Conservation (phyloP, 306 rosid species). For the Glycyrrhiza uralensis region DNA sequence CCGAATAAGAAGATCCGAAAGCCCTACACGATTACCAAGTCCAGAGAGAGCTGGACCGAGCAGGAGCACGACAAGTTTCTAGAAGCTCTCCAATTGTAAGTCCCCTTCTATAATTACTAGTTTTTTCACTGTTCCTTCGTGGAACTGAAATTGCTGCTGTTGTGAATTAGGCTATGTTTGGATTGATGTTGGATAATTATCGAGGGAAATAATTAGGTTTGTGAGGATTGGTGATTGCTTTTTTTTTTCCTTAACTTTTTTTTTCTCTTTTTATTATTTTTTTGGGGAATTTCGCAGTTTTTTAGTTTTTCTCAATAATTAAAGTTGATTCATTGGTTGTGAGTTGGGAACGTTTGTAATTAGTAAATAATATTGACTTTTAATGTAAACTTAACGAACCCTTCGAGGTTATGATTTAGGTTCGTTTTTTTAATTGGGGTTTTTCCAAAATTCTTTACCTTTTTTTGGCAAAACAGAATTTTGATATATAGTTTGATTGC, state of each 20-base stretch:
- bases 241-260: too few species aligned
- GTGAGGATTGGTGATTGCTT: not conserved
- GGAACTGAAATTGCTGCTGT: not conserved
- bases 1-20: constrained; percentile 78
- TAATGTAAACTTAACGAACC: not conserved
- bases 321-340: not conserved
- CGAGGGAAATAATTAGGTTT: not conserved
- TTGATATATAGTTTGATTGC: not conserved
- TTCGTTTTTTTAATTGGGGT: not conserved
- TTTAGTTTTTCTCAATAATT: not conserved
- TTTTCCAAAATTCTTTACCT: not conserved
- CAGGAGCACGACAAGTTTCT: constrained; percentile 98
- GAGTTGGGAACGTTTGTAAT: not conserved
- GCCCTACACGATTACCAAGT: constrained; percentile 86
- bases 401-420: not conserved
- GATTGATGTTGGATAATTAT: not conserved
- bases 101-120: too few species aligned
- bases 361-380: not conserved
- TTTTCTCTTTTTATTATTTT: too few species aligned
- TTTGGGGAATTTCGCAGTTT: not conserved
- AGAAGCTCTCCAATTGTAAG: constrained; percentile 96
- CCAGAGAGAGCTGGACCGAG: constrained; percentile 95
- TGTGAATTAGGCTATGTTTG: not conserved
- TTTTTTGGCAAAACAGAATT: not conserved
- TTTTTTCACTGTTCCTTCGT: not conserved